Evolutionary conservation across 129 eudicot genomes (phyloP), one percentile per base, ranked within the genome.

Genomic region (Flaveria linearis): DNA sequence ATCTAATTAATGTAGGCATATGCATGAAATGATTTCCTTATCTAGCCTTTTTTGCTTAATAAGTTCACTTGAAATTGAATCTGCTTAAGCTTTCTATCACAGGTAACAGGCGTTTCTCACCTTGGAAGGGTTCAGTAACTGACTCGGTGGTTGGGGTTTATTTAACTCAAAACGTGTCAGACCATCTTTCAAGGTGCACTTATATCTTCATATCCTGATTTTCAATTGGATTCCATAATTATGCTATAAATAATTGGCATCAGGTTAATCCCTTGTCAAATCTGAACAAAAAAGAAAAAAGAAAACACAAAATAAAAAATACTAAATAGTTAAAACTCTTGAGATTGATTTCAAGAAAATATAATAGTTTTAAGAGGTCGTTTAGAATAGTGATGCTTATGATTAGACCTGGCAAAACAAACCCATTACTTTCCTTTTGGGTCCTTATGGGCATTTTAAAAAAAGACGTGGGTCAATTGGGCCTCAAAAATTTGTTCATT

Each of bases 81-180:
- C 49, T 46, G 18, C 51, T 62, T 53, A 14, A 28, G 64, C 22
- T 66, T 70, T 5, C 33, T 64, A 36, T 75, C 10, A 22, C 85
- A 92, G 97, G 97, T 47, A 47, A 83, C 67, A 87, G 90, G 58
- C 78, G 84, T 13, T 92, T 87, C 77, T 86, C 92, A 63, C 76
- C 74, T 53, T 92, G 97, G 96, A 87, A 89, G 67, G 93, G 97
- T 22, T 92, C 97, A 5, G 91, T 92, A 0, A 76, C 83, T 68
- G 96, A 92, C 73, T 87, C 97, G 4, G 82, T 89, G 14, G 89
- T 84, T 73, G 97, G 97, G 47, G 96, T 85, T 51, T 92, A 78
- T 75, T 75, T 92, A 49, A 89, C 97, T 73, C 97, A 92, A 71
- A 92, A 92, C 55, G 96, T 89, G 9, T 15, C 79, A 0, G 97